A percentile compares a stretch with the other conserved stretches of the same genome.
phyloP scores from a whole-genome alignment of 2,329 filamentous ascomycete species.

The Diaporthe helianthi region DNA sequence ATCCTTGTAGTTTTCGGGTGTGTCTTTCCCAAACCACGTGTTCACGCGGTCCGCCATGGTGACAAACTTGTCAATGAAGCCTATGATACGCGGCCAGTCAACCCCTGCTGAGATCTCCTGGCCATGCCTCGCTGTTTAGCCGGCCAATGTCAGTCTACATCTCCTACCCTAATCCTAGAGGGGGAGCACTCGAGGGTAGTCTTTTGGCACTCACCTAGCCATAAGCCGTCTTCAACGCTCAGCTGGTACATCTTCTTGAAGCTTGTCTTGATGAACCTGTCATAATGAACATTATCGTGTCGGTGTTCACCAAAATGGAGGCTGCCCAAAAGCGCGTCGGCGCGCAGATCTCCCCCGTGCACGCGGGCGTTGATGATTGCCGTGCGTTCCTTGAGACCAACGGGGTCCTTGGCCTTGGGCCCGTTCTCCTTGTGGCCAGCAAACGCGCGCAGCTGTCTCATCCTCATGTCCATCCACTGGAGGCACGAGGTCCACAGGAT shows the following conservation, averaged over 20 bases:
- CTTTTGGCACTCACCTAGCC: constrained; percentile 17
- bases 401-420: not conserved
- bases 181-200: too few species aligned
- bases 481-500: not conserved
- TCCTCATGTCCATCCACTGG: not conserved
- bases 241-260: not conserved
- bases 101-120: rapidly evolving
- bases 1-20: not conserved
- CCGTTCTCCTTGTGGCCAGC: rapidly evolving
- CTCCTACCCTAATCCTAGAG: too few species aligned
- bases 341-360: not conserved
- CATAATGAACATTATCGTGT: not conserved
- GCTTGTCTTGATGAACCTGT: not conserved
- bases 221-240: not conserved
- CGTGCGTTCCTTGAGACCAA: not conserved
- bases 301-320: not conserved
- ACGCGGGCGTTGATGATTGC: not conserved
- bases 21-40: not conserved
- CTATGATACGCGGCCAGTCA: constrained; percentile 1
- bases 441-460: not conserved
- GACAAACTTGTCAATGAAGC: constrained; percentile 8
- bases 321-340: not conserved
- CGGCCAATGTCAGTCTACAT: not conserved
- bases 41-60: not conserved
- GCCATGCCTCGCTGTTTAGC: not conserved